Evolutionary conservation across 1,284 basidiomycete species (phyloP).

Genomic region (Apiotrichum sp.): DNA sequence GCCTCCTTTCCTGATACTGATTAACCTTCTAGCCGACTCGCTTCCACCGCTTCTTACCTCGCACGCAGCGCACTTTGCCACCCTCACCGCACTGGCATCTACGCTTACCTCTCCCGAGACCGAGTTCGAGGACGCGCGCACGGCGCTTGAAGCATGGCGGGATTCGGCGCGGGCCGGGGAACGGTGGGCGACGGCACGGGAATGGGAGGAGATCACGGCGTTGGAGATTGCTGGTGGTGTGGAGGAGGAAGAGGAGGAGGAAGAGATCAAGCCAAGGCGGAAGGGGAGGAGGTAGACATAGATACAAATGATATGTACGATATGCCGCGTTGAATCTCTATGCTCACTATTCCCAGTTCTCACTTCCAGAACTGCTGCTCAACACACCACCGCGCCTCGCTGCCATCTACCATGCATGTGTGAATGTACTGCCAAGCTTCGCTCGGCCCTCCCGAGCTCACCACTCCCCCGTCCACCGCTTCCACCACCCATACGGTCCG

Average conservation of each 20-base stretch:
- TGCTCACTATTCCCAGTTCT: no score
- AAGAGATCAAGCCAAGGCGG: background rate
- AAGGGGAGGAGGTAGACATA: background rate
- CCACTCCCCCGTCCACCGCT: slow-evolving; percentile 11
- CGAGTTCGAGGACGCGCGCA: slow-evolving; percentile 34
- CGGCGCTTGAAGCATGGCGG: slow-evolving; percentile 37
- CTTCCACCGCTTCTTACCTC: slow-evolving; percentile 27
- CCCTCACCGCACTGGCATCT: slow-evolving; percentile 17
- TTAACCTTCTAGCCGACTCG: slow-evolving; percentile 27
- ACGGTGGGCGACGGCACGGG: slow-evolving; percentile 27
- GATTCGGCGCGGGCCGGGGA: slow-evolving; percentile 34
- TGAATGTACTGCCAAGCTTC: no score
- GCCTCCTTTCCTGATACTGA: no score
- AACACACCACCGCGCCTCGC: no score
- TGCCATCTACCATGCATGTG: no score
- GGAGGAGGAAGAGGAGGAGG: slow-evolving; percentile 20
- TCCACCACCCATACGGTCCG: slow-evolving; percentile 20
- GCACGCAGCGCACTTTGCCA: slow-evolving; percentile 29
- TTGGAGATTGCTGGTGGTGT: slow-evolving; percentile 28
- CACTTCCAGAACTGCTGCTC: no score
- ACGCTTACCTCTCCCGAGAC: slow-evolving; percentile 26
- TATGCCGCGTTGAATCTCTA: no score
- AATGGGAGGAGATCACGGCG: slow-evolving; percentile 41
- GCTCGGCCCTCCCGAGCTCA: background rate
- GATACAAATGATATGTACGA: background rate